These are phyloP conservation scores for Leccinellum albellum DNA, from an alignment of 768 basidiomycete genomes.

Conservation along the genomic window DNA sequence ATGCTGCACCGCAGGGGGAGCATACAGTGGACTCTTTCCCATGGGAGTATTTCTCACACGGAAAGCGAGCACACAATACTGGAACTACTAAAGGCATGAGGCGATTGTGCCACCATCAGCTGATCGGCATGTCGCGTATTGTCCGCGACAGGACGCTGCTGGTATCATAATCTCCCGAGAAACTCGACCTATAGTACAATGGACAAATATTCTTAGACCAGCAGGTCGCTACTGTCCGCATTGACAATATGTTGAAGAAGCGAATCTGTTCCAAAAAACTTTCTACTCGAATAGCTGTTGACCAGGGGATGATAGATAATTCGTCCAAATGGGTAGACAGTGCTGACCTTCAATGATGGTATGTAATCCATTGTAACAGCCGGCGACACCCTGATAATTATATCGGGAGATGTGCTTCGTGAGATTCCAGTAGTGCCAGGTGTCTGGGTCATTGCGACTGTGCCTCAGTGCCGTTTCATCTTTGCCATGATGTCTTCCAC, in stretches of 20 bases:
- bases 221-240: constrained; percentile 25
- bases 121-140: no score
- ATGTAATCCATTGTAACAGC: constrained; percentile 36
- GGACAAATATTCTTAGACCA: constrained; percentile 7
- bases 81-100: no score
- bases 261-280: constrained; percentile 30
- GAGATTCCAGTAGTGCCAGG: constrained; percentile 42
- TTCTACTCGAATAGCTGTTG: constrained; percentile 25
- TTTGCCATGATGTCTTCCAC: constrained; percentile 11
- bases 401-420: constrained; percentile 48
- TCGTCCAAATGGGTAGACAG: neutral
- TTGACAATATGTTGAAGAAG: constrained; percentile 33
- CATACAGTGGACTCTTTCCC: neutral
- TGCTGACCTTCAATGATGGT: constrained; percentile 27
- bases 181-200: no score
- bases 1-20: neutral
- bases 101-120: no score
- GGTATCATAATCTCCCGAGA: no score
- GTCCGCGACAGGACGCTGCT: no score
- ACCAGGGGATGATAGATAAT: constrained; percentile 6
- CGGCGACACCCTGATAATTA: constrained; percentile 25
- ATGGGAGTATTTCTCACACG: no score
- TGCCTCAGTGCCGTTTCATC: constrained; percentile 14
- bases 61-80: no score
- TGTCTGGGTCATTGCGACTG: constrained; percentile 32